Conservation (phyloP, 495 filamentous ascomycete species). For the Tuber borchii region DNA sequence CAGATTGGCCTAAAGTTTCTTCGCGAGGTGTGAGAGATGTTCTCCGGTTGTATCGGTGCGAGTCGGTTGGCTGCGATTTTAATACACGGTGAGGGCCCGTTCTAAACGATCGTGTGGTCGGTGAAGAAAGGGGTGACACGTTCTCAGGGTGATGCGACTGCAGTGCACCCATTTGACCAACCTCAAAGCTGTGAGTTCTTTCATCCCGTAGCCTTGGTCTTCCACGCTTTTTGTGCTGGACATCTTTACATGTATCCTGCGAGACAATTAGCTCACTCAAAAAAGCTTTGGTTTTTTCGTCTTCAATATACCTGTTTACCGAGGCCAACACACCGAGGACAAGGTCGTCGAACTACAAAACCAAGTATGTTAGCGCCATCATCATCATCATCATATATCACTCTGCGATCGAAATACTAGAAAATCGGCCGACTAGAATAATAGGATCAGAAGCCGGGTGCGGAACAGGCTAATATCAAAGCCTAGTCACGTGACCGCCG, state of each 20-base stretch:
- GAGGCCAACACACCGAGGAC: constrained; percentile 56
- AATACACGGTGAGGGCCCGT: constrained; percentile 52
- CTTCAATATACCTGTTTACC: constrained; percentile 48
- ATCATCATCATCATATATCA: constrained; percentile 30
- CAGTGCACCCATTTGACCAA: constrained; percentile 38
- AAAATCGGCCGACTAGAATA: constrained; percentile 10
- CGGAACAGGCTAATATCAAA: constrained; percentile 27
- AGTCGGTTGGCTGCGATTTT: constrained; percentile 52
- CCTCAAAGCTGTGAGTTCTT: constrained; percentile 52
- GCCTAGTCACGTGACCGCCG: constrained; percentile 33
- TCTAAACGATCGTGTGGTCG: constrained; percentile 46
- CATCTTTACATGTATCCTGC: constrained; percentile 83
- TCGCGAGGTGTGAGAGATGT: constrained; percentile 43
- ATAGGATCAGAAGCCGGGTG: constrained; percentile 18
- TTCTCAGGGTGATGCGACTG: constrained; percentile 34
- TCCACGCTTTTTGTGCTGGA: constrained; percentile 93
- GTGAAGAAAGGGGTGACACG: constrained; percentile 46
- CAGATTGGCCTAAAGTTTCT: constrained; percentile 33
- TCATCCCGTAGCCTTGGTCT: constrained; percentile 88
- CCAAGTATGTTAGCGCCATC: constrained; percentile 30
- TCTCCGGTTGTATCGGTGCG: constrained; percentile 47
- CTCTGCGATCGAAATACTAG: constrained; percentile 9
- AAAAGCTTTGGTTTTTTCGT: constrained; percentile 1
- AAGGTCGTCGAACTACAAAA: constrained; percentile 55
- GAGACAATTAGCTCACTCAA: constrained; percentile 21